Evolutionary conservation across 352 stramenopile species (phyloP).

Genomic region (Phytopythium mirpurense): DNA sequence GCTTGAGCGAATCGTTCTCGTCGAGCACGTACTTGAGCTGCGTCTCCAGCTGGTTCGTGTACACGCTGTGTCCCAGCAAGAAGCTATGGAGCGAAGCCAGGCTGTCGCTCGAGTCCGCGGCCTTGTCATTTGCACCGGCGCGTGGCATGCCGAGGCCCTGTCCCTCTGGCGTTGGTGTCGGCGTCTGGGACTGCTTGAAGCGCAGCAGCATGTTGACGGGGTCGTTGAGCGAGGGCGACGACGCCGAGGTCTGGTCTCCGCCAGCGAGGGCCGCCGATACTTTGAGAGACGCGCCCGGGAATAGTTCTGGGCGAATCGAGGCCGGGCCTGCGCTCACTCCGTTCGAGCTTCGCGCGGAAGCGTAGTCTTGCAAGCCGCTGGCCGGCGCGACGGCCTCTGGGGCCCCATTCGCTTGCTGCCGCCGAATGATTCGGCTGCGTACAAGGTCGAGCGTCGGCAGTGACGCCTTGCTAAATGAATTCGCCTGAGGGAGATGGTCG

Average conservation of each 20-base stretch:
- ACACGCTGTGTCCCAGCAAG: conserved; percentile 56
- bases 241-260: conserved; percentile 18
- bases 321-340: neutral
- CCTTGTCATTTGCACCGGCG: conserved; percentile 24
- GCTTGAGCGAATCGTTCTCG: conserved; percentile 54
- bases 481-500: neutral
- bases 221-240: conserved; percentile 62
- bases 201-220: conserved; percentile 70
- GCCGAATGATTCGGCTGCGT: conserved; percentile 54
- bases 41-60: conserved; percentile 70
- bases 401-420: conserved; percentile 23
- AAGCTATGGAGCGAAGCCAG: conserved; percentile 67
- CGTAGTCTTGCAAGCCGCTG: neutral
- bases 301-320: neutral
- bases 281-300: neutral
- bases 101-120: conserved; percentile 39
- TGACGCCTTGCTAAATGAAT: neutral
- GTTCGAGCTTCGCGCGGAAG: neutral
- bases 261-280: neutral
- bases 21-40: conserved; percentile 62
- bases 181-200: conserved; percentile 80
- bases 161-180: conserved; percentile 12
- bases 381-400: conserved; percentile 2
- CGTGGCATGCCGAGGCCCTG: conserved; percentile 23
- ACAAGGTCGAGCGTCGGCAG: conserved; percentile 63